A percentile compares a stretch with the other conserved stretches of the same genome.
These are phyloP conservation scores for Vitis amurensis DNA, from an alignment of 164 flowering plant species.

Conservation along the genomic window DNA sequence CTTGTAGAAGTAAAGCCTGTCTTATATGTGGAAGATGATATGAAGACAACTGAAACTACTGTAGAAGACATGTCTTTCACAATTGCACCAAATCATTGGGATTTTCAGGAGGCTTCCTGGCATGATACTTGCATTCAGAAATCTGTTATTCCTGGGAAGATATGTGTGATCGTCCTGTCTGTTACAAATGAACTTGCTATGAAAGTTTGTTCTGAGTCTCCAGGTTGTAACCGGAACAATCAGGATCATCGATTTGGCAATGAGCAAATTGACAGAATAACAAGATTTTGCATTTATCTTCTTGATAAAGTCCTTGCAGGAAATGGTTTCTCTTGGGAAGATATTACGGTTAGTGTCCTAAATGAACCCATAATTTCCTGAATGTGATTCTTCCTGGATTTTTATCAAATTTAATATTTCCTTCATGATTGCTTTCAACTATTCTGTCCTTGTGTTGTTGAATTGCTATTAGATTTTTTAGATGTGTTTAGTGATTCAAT, in stretches of 20 bases:
- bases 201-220: constrained; percentile 46
- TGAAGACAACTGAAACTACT: constrained; percentile 20
- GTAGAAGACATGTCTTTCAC: constrained; percentile 19
- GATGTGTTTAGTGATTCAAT: too few relatives aligned
- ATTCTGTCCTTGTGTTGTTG: too few relatives aligned
- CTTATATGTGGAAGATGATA: constrained; percentile 50
- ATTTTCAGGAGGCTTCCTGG: constrained; percentile 59
- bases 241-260: constrained; percentile 16
- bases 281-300: constrained; percentile 76
- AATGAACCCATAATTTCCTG: neutral
- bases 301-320: constrained; percentile 52
- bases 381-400: neutral
- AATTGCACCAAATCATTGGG: constrained; percentile 37
- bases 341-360: constrained; percentile 52
- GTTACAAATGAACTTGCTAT: constrained; percentile 40
- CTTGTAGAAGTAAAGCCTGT: constrained; percentile 87
- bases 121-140: constrained; percentile 67
- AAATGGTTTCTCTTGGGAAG: constrained; percentile 70
- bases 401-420: neutral
- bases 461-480: too few relatives aligned
- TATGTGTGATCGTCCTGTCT: constrained; percentile 52
- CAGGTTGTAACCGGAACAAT: constrained; percentile 12
- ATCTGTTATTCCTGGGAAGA: constrained; percentile 51
- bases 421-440: neutral
- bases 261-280: constrained; percentile 42